phyloP scores from a whole-genome alignment of 345 rosid species.

The Capsella bursapastoris region DNA sequence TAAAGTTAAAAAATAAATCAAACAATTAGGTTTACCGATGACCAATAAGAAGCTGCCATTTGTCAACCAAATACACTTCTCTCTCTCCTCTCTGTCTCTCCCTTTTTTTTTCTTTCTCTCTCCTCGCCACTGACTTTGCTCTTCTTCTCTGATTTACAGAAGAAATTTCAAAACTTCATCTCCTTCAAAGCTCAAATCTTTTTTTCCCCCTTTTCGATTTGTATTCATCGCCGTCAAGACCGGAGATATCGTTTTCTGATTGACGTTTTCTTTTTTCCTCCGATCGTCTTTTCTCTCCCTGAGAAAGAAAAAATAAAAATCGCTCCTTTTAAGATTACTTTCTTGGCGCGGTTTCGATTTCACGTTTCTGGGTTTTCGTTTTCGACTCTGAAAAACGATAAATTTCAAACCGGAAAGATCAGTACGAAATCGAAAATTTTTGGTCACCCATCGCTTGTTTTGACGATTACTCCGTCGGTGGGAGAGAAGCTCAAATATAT shows the following conservation, averaged over 20 bases:
- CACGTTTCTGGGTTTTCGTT: slow-evolving; percentile 49
- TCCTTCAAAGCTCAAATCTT: slow-evolving; percentile 32
- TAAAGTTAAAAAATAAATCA: background rate
- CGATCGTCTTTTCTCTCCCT: slow-evolving; percentile 17
- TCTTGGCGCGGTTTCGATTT: slow-evolving; percentile 41
- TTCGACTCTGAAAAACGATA: slow-evolving; percentile 23
- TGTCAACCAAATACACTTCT: slow-evolving; percentile 42
- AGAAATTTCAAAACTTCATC: slow-evolving; percentile 28
- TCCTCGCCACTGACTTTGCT: slow-evolving; percentile 45
- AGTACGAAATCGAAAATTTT: slow-evolving; percentile 43
- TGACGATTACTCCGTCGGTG: slow-evolving; percentile 19
- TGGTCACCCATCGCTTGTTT: slow-evolving; percentile 26
- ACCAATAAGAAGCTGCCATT: slow-evolving; percentile 28
- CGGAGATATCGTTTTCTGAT: background rate
- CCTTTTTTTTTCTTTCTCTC: slow-evolving; percentile 17
- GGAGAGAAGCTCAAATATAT: slow-evolving; percentile 14
- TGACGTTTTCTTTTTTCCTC: background rate
- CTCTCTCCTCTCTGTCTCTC: slow-evolving; percentile 36
- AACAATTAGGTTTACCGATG: background rate
- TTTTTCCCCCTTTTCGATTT: slow-evolving; percentile 11
- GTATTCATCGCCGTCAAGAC: slow-evolving; percentile 14
- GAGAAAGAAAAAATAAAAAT: slow-evolving; percentile 20
- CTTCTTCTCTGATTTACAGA: slow-evolving; percentile 23
- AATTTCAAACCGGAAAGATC: slow-evolving; percentile 35
- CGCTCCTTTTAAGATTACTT: slow-evolving; percentile 28